Percentiles rank a stretch among this genome's conserved stretches.
phyloP scores from a whole-genome alignment of 768 basidiomycete species.

The Mycena haematopus region DNA sequence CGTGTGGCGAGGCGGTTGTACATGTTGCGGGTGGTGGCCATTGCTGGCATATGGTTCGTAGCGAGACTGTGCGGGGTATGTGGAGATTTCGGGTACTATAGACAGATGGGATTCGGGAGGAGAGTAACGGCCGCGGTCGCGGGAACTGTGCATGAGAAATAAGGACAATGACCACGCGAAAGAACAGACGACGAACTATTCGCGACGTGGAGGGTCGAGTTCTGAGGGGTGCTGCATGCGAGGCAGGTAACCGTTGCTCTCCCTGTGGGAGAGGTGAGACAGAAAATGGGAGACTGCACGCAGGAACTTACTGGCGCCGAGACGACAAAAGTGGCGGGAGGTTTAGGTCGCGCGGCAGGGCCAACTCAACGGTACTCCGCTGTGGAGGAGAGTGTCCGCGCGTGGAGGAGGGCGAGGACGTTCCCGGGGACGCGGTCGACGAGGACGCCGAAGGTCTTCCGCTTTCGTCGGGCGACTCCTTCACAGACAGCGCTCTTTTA shows the following conservation, averaged over 20 bases:
- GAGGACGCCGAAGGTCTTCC: conserved; percentile 66
- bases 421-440: conserved; percentile 64
- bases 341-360: conserved; percentile 40
- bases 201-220: conserved; percentile 24
- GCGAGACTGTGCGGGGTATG: conserved; percentile 50
- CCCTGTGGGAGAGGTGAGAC: conserved; percentile 3
- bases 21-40: conserved; percentile 17
- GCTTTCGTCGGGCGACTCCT: conserved; percentile 62
- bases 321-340: conserved; percentile 48
- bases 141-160: conserved; percentile 35
- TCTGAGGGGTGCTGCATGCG: conserved; percentile 20
- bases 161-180: not conserved
- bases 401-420: conserved; percentile 70
- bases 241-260: conserved; percentile 12
- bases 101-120: conserved; percentile 55
- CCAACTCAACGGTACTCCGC: conserved; percentile 48
- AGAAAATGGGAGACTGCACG: too few species aligned
- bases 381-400: conserved; percentile 70
- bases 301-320: conserved; percentile 46
- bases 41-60: conserved; percentile 14
- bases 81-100: conserved; percentile 64
- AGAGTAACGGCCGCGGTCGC: conserved; percentile 53
- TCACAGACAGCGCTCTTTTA: conserved; percentile 65
- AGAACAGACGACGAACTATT: conserved; percentile 22
- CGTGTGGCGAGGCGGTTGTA: conserved; percentile 44